These are phyloP conservation scores for Dactylellina cionopaga DNA, from an alignment of 2,329 filamentous ascomycete genomes.

Conservation along the genomic window DNA sequence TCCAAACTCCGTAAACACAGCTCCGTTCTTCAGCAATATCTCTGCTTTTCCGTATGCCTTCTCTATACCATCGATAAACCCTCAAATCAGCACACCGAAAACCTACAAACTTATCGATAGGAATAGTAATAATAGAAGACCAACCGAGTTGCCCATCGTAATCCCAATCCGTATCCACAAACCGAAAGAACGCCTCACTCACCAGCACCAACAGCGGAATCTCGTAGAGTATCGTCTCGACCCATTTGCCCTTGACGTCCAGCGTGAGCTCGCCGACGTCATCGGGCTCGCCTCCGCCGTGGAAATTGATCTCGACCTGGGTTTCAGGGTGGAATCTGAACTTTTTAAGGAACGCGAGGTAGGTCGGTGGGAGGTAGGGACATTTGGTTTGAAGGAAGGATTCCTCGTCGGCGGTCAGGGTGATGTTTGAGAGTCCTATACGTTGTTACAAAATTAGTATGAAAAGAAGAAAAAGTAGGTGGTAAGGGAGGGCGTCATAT, in stretches of 20 bases:
- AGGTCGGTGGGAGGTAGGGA: conserved; percentile 79
- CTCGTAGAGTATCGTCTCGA: conserved; percentile 96
- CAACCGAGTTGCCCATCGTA: conserved; percentile 86
- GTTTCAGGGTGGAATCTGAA: conserved; percentile 84
- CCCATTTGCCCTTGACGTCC: conserved; percentile 82
- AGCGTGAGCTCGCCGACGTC: conserved; percentile 80
- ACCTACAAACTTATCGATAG: not conserved
- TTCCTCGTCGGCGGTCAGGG: conserved; percentile 80
- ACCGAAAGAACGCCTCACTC: conserved; percentile 97
- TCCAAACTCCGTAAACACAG: conserved; percentile 92
- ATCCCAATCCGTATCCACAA: conserved; percentile 92
- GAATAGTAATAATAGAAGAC: conserved; percentile 64
- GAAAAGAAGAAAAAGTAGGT: not conserved
- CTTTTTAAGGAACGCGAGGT: conserved; percentile 81
- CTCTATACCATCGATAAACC: conserved; percentile 12
- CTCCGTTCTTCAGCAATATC: conserved; percentile 80
- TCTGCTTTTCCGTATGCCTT: conserved; percentile 76
- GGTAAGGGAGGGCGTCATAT: not conserved
- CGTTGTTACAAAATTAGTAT: not conserved
- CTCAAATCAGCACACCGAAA: conserved; percentile 13
- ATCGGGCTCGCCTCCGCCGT: conserved; percentile 71
- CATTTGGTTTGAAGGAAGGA: conserved; percentile 81
- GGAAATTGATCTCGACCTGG: conserved; percentile 79
- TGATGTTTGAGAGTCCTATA: conserved; percentile 81
- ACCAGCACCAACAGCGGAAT: conserved; percentile 91